phyloP scores from a whole-genome alignment of 2,329 filamentous ascomycete genomes.

The Pezicula neosporulosa region DNA sequence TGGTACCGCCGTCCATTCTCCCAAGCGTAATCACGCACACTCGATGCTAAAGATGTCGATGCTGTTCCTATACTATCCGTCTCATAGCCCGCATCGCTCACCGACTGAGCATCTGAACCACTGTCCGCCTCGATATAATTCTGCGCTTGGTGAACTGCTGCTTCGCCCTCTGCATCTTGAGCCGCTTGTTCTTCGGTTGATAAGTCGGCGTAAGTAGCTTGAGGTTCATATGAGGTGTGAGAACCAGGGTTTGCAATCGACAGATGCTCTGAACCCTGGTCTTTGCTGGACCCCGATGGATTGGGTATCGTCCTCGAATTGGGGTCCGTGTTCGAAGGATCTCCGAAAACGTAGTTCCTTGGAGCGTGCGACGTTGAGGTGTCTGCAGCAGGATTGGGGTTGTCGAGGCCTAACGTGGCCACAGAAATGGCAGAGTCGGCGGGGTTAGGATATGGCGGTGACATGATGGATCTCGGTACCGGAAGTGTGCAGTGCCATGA shows the following conservation, averaged over 20 bases:
- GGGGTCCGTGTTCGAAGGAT: too few species aligned
- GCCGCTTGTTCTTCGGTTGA: conserved; percentile 12
- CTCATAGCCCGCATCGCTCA: conserved; percentile 25
- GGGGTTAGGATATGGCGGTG: too few species aligned
- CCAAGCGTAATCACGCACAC: conserved; percentile 46
- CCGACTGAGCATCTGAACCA: conserved; percentile 9
- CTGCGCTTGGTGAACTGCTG: conserved; percentile 22
- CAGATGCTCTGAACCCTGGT: not conserved
- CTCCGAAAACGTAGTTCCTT: too few species aligned
- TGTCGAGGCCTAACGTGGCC: not conserved
- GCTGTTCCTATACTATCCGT: conserved; percentile 19
- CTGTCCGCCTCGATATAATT: conserved; percentile 23
- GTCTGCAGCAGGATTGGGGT: not conserved
- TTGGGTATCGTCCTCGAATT: too few species aligned
- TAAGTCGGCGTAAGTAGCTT: conserved; percentile 5
- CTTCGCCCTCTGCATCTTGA: conserved; percentile 14
- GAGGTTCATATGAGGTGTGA: not conserved
- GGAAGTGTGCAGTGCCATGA: too few species aligned
- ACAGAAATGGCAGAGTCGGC: not conserved
- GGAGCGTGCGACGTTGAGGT: too few species aligned
- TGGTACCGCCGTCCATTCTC: conserved; percentile 60
- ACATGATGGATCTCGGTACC: too few species aligned
- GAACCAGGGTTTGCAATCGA: conserved; percentile 3
- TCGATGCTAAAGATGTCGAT: conserved; percentile 23
- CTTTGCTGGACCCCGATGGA: too few species aligned